These are phyloP conservation scores for Arthroderma uncinatum DNA, from an alignment of 2,329 filamentous ascomycete genomes.

Conservation along the genomic window DNA sequence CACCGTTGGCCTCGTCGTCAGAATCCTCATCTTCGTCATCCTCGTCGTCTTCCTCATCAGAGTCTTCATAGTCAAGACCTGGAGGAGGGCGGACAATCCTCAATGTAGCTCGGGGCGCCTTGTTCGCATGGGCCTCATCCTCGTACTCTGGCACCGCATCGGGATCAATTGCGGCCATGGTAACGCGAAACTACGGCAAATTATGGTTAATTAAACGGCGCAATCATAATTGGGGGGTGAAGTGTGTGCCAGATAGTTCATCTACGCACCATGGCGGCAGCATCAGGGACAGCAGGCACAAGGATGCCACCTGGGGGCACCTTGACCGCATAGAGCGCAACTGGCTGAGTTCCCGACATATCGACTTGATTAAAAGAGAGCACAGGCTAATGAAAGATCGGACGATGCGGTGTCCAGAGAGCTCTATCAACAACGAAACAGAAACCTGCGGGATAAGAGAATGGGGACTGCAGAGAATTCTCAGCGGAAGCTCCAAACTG, in stretches of 20 bases:
- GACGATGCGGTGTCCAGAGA: neutral
- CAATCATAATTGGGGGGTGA: constrained; percentile 20
- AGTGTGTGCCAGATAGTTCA: neutral
- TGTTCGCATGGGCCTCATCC: constrained; percentile 49
- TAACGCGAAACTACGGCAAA: constrained; percentile 69
- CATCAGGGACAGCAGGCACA: constrained; percentile 65
- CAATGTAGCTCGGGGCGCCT: constrained; percentile 67
- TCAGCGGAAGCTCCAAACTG: neutral
- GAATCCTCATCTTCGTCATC: constrained; percentile 44
- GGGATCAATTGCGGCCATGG: constrained; percentile 96
- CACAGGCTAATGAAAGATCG: neutral
- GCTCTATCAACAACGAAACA: neutral
- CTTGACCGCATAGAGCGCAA: constrained; percentile 84
- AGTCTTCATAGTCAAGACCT: constrained; percentile 46
- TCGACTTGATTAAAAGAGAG: neutral
- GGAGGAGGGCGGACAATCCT: constrained; percentile 72
- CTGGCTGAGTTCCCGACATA: constrained; percentile 44
- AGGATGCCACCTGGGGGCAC: constrained; percentile 76
- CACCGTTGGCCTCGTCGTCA: constrained; percentile 70
- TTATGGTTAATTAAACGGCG: constrained; percentile 3
- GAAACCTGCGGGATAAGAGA: constrained; percentile 1
- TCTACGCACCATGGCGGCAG: constrained; percentile 68
- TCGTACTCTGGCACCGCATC: constrained; percentile 60
- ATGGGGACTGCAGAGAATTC: neutral
- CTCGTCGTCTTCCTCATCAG: constrained; percentile 51